These are phyloP conservation scores for Yamadazyma phyllophila DNA, from an alignment of 805 yeast species.

Conservation along the genomic window DNA sequence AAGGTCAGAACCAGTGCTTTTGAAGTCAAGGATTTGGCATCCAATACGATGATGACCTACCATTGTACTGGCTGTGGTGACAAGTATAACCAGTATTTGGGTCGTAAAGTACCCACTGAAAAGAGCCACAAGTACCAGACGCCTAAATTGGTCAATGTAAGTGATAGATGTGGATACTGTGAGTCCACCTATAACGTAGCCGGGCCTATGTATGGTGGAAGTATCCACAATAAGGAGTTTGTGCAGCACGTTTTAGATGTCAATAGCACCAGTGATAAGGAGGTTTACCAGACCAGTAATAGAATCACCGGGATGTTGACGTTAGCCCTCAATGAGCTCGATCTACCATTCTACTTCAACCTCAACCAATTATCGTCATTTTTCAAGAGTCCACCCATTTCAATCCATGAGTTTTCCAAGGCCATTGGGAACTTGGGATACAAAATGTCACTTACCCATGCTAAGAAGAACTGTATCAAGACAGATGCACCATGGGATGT, in stretches of 20 bases:
- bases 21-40: slow-evolving; percentile 74
- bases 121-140: slow-evolving; percentile 50
- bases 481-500: slow-evolving; percentile 86
- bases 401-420: slow-evolving; percentile 65
- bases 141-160: slow-evolving; percentile 43
- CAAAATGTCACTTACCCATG: slow-evolving; percentile 83
- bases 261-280: slow-evolving; percentile 48
- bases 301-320: slow-evolving; percentile 93
- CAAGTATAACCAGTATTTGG: slow-evolving; percentile 68
- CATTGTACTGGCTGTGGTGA: slow-evolving; percentile 89
- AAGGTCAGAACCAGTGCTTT: slow-evolving; percentile 76
- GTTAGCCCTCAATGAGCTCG: slow-evolving; percentile 70
- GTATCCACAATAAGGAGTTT: slow-evolving; percentile 68
- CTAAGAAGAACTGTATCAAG: slow-evolving; percentile 79
- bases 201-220: slow-evolving; percentile 96
- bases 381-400: slow-evolving; percentile 80
- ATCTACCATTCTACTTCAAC: slow-evolving; percentile 73
- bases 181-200: slow-evolving; percentile 69
- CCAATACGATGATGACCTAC: slow-evolving; percentile 73
- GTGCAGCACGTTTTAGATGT: slow-evolving; percentile 60
- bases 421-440: slow-evolving; percentile 86
- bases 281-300: slow-evolving; percentile 71
- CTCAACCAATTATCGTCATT: slow-evolving; percentile 74
- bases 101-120: slow-evolving; percentile 40
- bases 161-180: slow-evolving; percentile 67